Evolutionary conservation across 202 grass and related monocot genomes (phyloP), one percentile per base, ranked within the genome.

Genomic region (Elaeis oleifera): DNA sequence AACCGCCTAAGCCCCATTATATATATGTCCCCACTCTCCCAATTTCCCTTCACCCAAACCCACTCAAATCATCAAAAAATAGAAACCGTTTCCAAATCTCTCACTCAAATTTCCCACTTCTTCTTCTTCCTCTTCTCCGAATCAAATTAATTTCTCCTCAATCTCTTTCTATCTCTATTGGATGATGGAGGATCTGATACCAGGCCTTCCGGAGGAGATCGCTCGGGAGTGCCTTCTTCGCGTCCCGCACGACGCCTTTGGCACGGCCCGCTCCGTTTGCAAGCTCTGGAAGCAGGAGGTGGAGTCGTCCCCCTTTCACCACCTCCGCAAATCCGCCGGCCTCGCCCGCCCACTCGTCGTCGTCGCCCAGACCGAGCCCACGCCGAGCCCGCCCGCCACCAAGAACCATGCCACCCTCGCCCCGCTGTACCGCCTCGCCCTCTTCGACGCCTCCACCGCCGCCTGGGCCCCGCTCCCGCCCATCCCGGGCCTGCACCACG

Each of bases 181-280:
- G 28, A 6, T 31, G 49, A 44, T 44, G 70, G 74, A 51, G 0
- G 83, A 96, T 39, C 67, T 96, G 65, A 96, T 96, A 1, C 86
- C 86, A 5, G 90, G 90, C 0, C 60, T 90, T 5, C 86, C 90
- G 0, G 70, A 96, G 4, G 86, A 96, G 17, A 51, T 88, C 11
- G 90, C 90, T 1, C 72, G 71, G 31, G 81, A 96, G 48, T 96
- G 90, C 76, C 81, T 96, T 17, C 25, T 85, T 23, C 78, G 86
- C 1, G 63, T 95, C 58, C 78, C 78, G 0, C 87, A 82, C 65
- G 65, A 81, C 0, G 70, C 44, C 11, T 83, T 87, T 17, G 83
- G 71, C 3, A 22, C 54, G 11, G 66, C 67, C 54, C 55, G 83
- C 14, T 65, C 53, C 44, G 79, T 86, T 16, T 96, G 83, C 25